Evolutionary conservation across 352 stramenopile species (phyloP), one percentile per base, ranked within the genome.

Genomic region (Globisporangium canariense): DNA sequence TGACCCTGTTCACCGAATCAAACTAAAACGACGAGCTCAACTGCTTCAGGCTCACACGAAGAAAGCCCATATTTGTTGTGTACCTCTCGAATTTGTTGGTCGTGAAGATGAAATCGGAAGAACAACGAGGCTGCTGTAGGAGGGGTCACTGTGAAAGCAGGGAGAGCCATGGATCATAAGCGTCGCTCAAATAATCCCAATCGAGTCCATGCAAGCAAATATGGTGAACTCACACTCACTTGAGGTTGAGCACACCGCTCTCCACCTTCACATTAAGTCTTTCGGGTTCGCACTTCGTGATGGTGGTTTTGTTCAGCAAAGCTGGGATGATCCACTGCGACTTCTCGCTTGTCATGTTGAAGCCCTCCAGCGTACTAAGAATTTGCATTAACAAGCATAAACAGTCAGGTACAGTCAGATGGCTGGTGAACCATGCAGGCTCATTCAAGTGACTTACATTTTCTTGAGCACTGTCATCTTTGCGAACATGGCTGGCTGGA

Each of bases 51-150:
- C 36, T 30, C 11, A 30, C 22, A 25, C 5, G 14, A 18, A 11
- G 2, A 18, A 36, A 7, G 22, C 13, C 2, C 2, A 30, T 5
- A 10, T 3, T 6, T 40, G 18, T 8, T 9, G 14, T 28, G 9
- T 8, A 53, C 56, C 56, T 41, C 55, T 40, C 18, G 22, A 51
- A 30, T 22, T 32, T 51, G 20, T 25, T 60, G 38, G 38, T 60
- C 38, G 55, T 60, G 55, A 60, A 60, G n/a, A 60, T 11, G 53
- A 59, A 59, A 14, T 51, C 4, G 36, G 36, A 38, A 60, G 36
- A 45, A 30, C 55, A 2, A 16, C 22, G 38, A 60, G 55, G 7
- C 49, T 16, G 22, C 36, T 40, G 4, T 40, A 40, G 20, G 55
- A 60, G 13, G 49, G 55, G 40, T 60, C 55, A 9, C 40, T 60